Base-by-base conservation (phyloP, 495 filamentous ascomycete genomes). In the Cenococcum geophilum region DNA sequence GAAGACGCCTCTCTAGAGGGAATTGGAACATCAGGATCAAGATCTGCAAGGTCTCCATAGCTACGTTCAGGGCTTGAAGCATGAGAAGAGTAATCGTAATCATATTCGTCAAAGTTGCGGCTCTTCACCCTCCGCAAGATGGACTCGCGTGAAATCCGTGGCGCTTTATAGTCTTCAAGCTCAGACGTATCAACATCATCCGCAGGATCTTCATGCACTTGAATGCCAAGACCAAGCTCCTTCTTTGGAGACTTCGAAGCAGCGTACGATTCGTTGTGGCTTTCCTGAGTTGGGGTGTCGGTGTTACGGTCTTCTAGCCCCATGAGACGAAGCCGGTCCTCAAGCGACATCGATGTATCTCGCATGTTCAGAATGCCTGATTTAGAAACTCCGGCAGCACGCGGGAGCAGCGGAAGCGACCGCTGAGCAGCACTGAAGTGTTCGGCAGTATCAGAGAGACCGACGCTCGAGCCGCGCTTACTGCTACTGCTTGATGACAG, bases 141-240 rank as follows among this genome's bases (percentile, higher is more conserved):
- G 0, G 91, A 95, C 69, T 97, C 93, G 21, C 93, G 82, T 36
- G 93, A 97, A 68, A 96, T 92, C 27, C 85, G 86, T 14, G 89
- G 88, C 36, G 56, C 67, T 51, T 60, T 67, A 52, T 73, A 64
- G 23, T 60, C 61, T 20, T 62, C 62, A 11, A 66, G 63, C 20
- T 66, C 72, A 20, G 61, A 66, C 51, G 51, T 57, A 21, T 68
- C 62, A 43, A 57, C 65, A 18, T 69, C 62, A 18, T 68, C 63
- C 22, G 56, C 22, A 20, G 66, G 59, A 9, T 51, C 48, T 9
- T 47, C 62, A 43, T 66, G 35, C 16, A 64, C 56, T 21, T 70
- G 62, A 23, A 65, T 58, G 5, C 43, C 60, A 11, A 65, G 20
- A 36, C 65, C 68, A 11, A 53, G 58, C 11, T 65, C 61, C 14